These are phyloP conservation scores for Blastobotrys arbuscula DNA, from an alignment of 1,139 yeast genomes.

Conservation along the genomic window DNA sequence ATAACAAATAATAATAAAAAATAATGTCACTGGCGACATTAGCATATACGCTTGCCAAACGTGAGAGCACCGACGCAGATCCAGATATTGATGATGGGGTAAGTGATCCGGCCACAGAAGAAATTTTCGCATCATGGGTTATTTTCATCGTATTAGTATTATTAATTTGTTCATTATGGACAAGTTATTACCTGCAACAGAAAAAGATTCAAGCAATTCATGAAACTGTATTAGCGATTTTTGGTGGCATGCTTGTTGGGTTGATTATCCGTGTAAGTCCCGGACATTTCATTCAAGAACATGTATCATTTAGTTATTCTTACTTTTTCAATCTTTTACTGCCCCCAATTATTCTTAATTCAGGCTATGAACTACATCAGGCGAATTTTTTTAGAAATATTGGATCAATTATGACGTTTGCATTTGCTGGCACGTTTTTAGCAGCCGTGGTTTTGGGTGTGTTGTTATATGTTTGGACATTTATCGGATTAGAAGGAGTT, in stretches of 20 bases:
- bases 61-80: conserved; percentile 39
- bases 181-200: conserved; percentile 88
- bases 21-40: not conserved
- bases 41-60: conserved; percentile 14
- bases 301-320: conserved; percentile 89
- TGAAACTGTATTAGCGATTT: conserved; percentile 92
- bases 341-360: conserved; percentile 94
- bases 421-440: conserved; percentile 94
- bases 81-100: conserved; percentile 49
- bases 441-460: conserved; percentile 86
- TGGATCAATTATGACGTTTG: conserved; percentile 87
- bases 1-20: too few species aligned
- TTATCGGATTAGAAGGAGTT: conserved; percentile 83
- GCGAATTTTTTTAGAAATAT: conserved; percentile 90
- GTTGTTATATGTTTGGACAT: conserved; percentile 83
- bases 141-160: conserved; percentile 76
- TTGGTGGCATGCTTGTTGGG: conserved; percentile 96
- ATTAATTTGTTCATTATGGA: conserved; percentile 87
- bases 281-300: conserved; percentile 95
- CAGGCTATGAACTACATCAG: conserved; percentile 95
- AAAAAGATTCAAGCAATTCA: conserved; percentile 89
- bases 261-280: conserved; percentile 83
- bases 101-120: conserved; percentile 91
- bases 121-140: conserved; percentile 96
- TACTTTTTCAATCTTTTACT: conserved; percentile 89